Evolutionary conservation across 179 eudicot species (phyloP), one percentile per base, ranked within the genome.

Genomic region (Drosera spatulata): DNA sequence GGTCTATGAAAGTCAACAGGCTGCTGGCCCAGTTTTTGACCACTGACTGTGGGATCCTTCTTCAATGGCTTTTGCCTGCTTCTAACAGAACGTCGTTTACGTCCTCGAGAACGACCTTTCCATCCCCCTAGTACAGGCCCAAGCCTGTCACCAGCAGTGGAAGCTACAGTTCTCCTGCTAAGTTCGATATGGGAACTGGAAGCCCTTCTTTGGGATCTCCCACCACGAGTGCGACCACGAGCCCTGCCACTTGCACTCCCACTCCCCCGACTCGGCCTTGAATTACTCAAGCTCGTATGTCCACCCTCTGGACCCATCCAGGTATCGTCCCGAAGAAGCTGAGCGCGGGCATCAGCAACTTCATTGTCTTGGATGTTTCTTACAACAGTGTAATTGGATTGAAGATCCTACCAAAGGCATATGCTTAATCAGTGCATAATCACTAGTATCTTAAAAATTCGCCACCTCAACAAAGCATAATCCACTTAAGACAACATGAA

Each of bases 81-180:
- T 53, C 82, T 65, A 10, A 68, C 78, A 1, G 86, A 63, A 45
- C 82, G 82, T 4, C 85, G 85, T 43, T 82, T 84, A 45, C 79
- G 67, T 67, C 85, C 86, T 37, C 84, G 85, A 61, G 71, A 39
- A 39, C 81, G 50, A 41, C 76, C 79, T 79, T 81, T 87, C 89
- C 89, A 85, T 22, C 79, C 88, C 1, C 80, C 85, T 3, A 69
- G 65, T 14, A 70, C 69, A 46, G 72, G 83, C 11, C 74, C 79
- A 3, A 69, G 66, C 61, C 75, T 74, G 47, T 72, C 79, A 7
- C 53, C 67, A n/a, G 68, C 72, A 55, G 70, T 61, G 53, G 69
- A 62, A 5, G 79, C 59, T 3, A 69, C 39, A 60, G 61, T 72
- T 55, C 66, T 73, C 49, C 64, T 69, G 7, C 67, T 55, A 44